These are phyloP conservation scores for Rhododendron henanense DNA, from an alignment of 148 eudicot species.

Conservation along the genomic window DNA sequence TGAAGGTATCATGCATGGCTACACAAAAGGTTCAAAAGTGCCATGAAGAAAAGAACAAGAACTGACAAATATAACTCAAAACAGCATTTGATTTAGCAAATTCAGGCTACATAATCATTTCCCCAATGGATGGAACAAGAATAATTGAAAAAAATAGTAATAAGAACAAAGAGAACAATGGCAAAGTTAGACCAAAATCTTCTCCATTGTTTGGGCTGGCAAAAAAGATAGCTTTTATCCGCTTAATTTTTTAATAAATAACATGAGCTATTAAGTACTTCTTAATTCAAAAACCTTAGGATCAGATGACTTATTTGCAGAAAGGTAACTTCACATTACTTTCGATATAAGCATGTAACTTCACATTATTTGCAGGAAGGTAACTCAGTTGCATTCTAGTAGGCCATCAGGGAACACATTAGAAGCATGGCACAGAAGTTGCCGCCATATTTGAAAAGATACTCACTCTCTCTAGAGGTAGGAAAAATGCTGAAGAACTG, in stretches of 20 bases:
- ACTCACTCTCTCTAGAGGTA: conserved; percentile 89
- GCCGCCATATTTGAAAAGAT: neutral
- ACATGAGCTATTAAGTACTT: neutral
- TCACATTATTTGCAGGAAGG: neutral
- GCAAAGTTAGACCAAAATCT: neutral
- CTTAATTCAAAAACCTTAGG: neutral
- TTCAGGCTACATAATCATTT: neutral
- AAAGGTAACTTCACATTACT: neutral
- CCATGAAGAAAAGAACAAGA: neutral
- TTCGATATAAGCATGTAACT: neutral
- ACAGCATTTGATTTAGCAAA: neutral
- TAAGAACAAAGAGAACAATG: neutral
- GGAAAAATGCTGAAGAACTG: conserved; percentile 95
- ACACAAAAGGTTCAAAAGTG: neutral
- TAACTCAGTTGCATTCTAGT: neutral
- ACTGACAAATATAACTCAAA: neutral
- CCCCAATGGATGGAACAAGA: neutral
- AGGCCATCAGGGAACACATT: neutral
- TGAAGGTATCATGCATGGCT: neutral
- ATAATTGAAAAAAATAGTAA: neutral
- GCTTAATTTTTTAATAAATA: neutral
- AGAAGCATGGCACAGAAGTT: conserved; percentile 8
- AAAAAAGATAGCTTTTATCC: neutral
- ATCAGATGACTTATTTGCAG: neutral
- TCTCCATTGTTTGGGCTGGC: neutral